Evolutionary conservation across 176 grass and related monocot species (phyloP).

Genomic region (Musa schizocarpa): DNA sequence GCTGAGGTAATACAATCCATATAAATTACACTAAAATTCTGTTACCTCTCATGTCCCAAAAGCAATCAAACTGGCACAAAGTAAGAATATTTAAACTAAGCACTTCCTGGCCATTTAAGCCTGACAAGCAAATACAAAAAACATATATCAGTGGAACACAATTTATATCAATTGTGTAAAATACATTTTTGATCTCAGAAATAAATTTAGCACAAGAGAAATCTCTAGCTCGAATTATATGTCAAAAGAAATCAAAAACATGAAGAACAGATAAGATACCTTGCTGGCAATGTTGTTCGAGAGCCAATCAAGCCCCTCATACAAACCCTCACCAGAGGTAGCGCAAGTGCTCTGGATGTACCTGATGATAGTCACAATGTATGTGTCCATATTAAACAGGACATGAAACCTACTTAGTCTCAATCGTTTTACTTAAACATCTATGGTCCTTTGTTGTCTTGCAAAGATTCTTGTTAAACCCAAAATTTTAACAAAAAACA

Average conservation of each 20-base stretch:
- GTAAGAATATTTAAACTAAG: not conserved
- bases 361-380: not conserved
- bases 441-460: no score
- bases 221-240: not conserved
- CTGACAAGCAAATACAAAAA: not conserved
- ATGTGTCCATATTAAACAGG: no score
- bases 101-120: not conserved
- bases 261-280: not conserved
- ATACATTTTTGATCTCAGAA: not conserved
- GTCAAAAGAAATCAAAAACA: not conserved
- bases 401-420: no score
- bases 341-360: slow-evolving; percentile 5
- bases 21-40: not conserved
- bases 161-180: not conserved
- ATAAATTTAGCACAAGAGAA: not conserved
- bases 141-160: not conserved
- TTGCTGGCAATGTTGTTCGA: slow-evolving; percentile 4
- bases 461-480: no score
- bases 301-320: not conserved
- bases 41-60: not conserved
- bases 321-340: slow-evolving; percentile 2
- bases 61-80: not conserved
- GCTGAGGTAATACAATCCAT: not conserved
- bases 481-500: no score
- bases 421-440: no score